Evolutionary conservation across 257 asterid species (phyloP), one percentile per base, ranked within the genome.

Genomic region (Solanum tarapatanum): DNA sequence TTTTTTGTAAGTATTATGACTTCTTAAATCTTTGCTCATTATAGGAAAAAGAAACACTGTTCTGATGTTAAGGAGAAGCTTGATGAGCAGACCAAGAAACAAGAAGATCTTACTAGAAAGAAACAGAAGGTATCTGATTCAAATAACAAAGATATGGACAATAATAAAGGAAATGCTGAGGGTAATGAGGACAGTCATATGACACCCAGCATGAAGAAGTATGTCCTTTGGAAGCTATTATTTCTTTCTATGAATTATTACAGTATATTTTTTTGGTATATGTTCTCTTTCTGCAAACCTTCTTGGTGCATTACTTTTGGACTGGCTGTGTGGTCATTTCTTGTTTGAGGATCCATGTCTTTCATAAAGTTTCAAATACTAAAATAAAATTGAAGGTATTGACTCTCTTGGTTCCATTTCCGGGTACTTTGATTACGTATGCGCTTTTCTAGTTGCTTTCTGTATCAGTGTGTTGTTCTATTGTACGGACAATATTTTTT

Each of bases 11-110:
- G 30, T 55, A 10, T 73, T 73, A 7, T 41, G 37, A n/a, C 23
- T 73, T 48, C 83, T 19, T 73, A 86, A 51, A n/a, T 85, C 55
- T 84, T 35, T 86, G 43, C 30, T 37, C 55, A 72, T 87, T 73
- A 73, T 88, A 97, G 98, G 94, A 90, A 89, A 90, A 97, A 95
- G 93, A 94, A 91, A 89, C 95, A 70, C n/a, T 86, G 92, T 17
- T 73, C 89, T 83, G 94, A 87, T 91, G 92, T 87, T 87, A 80
- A 83, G 87, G 93, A 79, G 86, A 86, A 75, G 88, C 87, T 88
- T 88, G 90, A 86, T 39, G 91, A 90, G 48, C 89, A 91, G 86
- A 41, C 35, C 58, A 88, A 90, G 89, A 90, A 86, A 39, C 85
- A 35, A 87, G 87, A 89, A 85, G 92, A 87, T 48, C 87, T 33